Conservation (phyloP, 306 rosid species). For the Acacia confusa region DNA sequence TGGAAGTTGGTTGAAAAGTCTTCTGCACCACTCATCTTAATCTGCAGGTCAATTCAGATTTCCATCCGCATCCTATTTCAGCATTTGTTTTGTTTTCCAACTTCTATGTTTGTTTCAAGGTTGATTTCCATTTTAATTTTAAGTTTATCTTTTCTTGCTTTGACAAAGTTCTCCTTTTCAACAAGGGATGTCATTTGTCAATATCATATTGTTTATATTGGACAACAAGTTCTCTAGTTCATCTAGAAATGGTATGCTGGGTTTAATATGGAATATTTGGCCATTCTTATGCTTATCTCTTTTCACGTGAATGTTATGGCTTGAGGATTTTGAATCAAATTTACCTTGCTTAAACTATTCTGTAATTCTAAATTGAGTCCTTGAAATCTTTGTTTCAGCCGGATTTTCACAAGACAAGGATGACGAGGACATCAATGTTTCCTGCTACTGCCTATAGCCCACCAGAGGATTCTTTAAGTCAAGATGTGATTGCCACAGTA, state of each 20-base stretch:
- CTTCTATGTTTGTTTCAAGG: background rate
- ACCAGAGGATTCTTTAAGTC: conserved; percentile 73
- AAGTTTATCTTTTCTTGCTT: background rate
- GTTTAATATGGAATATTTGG: background rate
- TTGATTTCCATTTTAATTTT: background rate
- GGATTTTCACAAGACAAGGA: conserved; percentile 81
- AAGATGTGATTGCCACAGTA: conserved; percentile 76
- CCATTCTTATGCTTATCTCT: conserved; percentile 1
- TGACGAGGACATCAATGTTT: conserved; percentile 63
- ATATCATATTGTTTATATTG: background rate
- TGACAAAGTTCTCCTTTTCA: background rate
- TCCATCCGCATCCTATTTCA: background rate
- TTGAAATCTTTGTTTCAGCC: conserved; percentile 24
- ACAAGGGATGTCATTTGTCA: background rate
- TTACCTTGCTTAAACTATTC: background rate
- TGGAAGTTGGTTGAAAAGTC: background rate
- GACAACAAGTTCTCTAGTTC: conserved; percentile 4
- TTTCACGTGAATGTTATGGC: background rate
- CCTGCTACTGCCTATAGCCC: conserved; percentile 66
- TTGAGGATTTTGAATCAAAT: background rate
- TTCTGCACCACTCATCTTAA: background rate
- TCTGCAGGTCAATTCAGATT: background rate
- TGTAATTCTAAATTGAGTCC: background rate
- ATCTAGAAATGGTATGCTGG: background rate
- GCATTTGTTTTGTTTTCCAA: background rate